phyloP scores from a whole-genome alignment of 495 filamentous ascomycete species.

The Podospora anserina region DNA sequence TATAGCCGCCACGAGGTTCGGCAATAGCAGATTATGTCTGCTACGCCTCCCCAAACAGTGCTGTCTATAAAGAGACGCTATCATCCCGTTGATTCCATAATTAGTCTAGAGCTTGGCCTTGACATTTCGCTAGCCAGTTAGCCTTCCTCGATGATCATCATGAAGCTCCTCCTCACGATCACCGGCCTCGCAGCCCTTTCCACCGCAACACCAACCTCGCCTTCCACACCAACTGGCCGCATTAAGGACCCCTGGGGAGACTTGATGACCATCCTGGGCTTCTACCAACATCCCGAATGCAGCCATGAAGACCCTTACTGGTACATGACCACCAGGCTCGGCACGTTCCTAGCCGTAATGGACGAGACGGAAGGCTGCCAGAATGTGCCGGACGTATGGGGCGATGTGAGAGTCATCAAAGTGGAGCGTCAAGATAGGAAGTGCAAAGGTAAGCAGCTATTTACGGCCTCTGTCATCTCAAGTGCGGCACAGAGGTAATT shows the following conservation, averaged over 20 bases:
- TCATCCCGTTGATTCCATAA: no score
- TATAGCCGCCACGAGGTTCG: no score
- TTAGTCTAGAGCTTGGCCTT: no score
- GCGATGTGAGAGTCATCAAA: background rate
- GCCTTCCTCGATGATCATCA: background rate
- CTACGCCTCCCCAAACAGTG: no score
- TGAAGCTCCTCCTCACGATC: background rate
- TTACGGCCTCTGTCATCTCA: background rate
- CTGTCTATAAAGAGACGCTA: no score
- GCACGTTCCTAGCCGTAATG: background rate
- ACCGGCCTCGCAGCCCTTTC: background rate
- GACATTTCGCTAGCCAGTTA: no score
- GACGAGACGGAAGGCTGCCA: background rate
- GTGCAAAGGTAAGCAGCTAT: background rate
- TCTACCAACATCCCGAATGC: background rate
- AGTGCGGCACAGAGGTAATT: background rate
- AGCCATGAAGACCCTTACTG: background rate
- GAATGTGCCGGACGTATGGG: background rate
- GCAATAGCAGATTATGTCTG: no score
- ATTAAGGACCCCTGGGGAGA: no score
- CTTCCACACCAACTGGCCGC: background rate
- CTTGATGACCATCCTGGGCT: background rate
- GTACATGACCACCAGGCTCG: background rate
- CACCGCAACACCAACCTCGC: background rate
- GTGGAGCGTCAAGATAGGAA: background rate